These are phyloP conservation scores for Phaffia australis DNA, from an alignment of 768 basidiomycete genomes.

Conservation along the genomic window DNA sequence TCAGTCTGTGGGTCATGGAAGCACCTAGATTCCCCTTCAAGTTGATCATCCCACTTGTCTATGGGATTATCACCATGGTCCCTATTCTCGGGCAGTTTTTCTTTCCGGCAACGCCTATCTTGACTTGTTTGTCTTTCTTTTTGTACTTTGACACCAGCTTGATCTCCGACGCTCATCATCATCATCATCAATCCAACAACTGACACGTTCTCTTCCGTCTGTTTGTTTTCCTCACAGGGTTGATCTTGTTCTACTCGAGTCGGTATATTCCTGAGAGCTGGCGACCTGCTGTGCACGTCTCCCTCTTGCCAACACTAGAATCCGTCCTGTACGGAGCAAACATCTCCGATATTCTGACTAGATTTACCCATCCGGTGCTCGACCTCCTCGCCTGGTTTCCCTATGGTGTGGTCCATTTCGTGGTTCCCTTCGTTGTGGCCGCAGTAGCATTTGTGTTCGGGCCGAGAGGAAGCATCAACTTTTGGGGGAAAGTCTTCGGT, in stretches of 20 bases:
- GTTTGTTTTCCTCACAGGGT: slow-evolving; percentile 55
- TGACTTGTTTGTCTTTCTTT: too few relatives aligned
- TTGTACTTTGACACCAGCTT: too few relatives aligned
- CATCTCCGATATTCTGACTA: slow-evolving; percentile 90
- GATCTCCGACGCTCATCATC: too few relatives aligned
- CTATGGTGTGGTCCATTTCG: slow-evolving; percentile 89
- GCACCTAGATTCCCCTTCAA: slow-evolving; percentile 61
- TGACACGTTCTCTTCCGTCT: too few relatives aligned
- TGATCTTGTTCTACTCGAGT: slow-evolving; percentile 75
- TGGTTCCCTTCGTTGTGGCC: slow-evolving; percentile 73
- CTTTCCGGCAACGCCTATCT: slow-evolving; percentile 60
- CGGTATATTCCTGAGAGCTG: slow-evolving; percentile 66
- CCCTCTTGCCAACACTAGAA: slow-evolving; percentile 86
- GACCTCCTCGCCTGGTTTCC: slow-evolving; percentile 94
- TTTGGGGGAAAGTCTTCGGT: slow-evolving; percentile 79
- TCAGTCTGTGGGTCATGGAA: slow-evolving; percentile 66
- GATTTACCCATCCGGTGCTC: slow-evolving; percentile 81
- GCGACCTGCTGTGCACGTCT: slow-evolving; percentile 78
- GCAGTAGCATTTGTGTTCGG: slow-evolving; percentile 82
- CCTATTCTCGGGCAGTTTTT: slow-evolving; percentile 87
- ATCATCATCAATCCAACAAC: too few relatives aligned
- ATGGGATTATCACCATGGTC: slow-evolving; percentile 56
- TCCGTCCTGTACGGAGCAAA: slow-evolving; percentile 96
- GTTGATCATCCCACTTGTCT: slow-evolving; percentile 63
- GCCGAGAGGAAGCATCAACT: slow-evolving; percentile 62